Base-by-base conservation (phyloP, 768 basidiomycete species). In the Crassisporium funariophilum region DNA sequence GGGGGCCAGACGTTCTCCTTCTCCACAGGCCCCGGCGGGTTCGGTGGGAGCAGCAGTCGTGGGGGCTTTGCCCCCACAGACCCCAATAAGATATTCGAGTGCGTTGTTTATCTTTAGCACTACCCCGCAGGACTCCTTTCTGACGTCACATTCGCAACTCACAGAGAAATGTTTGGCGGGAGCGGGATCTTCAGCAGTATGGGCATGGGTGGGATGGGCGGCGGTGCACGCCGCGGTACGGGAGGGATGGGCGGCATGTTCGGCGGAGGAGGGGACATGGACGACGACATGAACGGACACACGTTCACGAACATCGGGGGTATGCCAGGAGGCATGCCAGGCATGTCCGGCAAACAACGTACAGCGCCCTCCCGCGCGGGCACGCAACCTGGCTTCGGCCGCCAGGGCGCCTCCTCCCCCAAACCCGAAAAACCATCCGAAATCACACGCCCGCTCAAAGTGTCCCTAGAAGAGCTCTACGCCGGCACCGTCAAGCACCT, bases 81-180 rank as follows among this genome's bases (percentile, higher is more conserved):
- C 59, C 92, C 95, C 10, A 77, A 88, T 50, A 88, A 84, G 60
- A 83, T 98, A 64, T 97, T 98, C 66, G 86, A 89, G 89, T 88
- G 63, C 69, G 91, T 79, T 12, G 19, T 22, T 40, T 12, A 17
- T 35, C 35, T 13, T 12, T 21, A 20, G 10, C 13, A 16, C 12
- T 22, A n/a, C 13, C 13, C n/a, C 11, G 10, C 13, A 13, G 11
- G 6, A 25, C 24, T 17, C 4, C 22, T 3, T 38, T 38, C 45
- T 55, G 29, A 56, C 36, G 15, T 27, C 43, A 37, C 20, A 7
- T 21, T 41, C 16, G n/a, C n/a, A n/a, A n/a, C 31, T 41, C 50
- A 4, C 55, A 89, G 88, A 54, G 65, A 82, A 60, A 78, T 88
- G 17, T 85, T 89, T 55, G 71, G 74, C 4, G 39, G 44, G 9